Evolutionary conservation across 345 rosid genomes (phyloP), one percentile per base, ranked within the genome.

Genomic region (Excoecaria agallocha): DNA sequence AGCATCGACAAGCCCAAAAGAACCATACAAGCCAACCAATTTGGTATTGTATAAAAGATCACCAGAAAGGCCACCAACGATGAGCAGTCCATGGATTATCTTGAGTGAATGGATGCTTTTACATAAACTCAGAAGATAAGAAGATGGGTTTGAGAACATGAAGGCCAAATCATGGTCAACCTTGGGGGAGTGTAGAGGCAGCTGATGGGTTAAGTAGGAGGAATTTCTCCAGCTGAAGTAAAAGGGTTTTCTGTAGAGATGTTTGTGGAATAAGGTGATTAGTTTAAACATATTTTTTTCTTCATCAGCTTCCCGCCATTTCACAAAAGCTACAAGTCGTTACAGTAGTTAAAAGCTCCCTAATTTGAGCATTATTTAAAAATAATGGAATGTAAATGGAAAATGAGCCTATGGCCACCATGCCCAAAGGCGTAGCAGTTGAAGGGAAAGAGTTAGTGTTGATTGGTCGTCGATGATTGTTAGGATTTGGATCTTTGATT

Each of bases 21-120:
- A 78, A 17, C 93, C 93, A 8, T 94, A 94, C 8, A 86, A 3
- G 17, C 92, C 82, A 4, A 87, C 80, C 77, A 94, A 80, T 79
- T 90, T 91, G 5, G 96, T 90, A 38, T 70, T 83, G 61, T 88
- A 81, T 37, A 69, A 80, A 20, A 85, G 79, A 70, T 91, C 86
- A 62, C 62, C 51, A 45, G 79, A 22, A 12, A 88, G 65, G 6
- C 96, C 97, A 16, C 78, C 75, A 12, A 77, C 87, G 54, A 86
- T 66, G 45, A 94, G 74, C 20, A 79, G 20, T 50, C 78, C 82
- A 64, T 92, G 98, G 19, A 74, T 51, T 71, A 73, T 80, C 80
- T 74, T 76, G 65, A 94, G 84, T 35, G 85, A 81, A 78, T 25
- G 30, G 15, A 85, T 55, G 84, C 64, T 86, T 25, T 59, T 80